Evolutionary conservation across 2,329 filamentous ascomycete genomes (phyloP), one percentile per base, ranked within the genome.

Genomic region (Gyromitra esculenta): DNA sequence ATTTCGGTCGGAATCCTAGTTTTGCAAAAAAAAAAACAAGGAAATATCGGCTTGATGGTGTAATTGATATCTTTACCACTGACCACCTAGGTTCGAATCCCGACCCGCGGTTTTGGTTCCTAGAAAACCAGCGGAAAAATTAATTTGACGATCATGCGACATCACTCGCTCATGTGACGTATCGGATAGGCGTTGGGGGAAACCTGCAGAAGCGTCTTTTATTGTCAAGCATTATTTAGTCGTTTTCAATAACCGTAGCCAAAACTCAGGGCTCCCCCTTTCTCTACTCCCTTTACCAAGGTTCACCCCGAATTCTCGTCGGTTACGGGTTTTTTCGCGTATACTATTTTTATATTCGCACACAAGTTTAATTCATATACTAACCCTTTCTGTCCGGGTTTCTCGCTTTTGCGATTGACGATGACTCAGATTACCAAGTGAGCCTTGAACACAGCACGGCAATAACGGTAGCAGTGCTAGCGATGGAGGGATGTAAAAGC

Each of bases 141-240:
- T 41, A 41, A 59, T 62, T 60, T 69, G 9, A 3, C 13, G 25
- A 70, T 62, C 67, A 70, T 48, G 18, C 9, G 8, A 52, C 37
- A 9, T 70, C 56, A 70, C 67, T 70, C 56, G 45, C 35, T 54
- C 31, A 54, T 54, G 43, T 35, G 43, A 69, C 54, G 11, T 25
- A 11, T 9, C 63, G 1, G 35, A 39, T 45, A 45, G 11, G 43
- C 43, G 11, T 45, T 45, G 11, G 15, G 43, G 11, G 15, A 45
- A 45, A 11, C 5, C 43, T 45, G 9, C 2, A 4, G 25, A 31
- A 31, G 25, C 25, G 25, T 31, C 4, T 31, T 31, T 31, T 52
- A 21, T 21, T 56, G 31, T 35, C 52, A 9, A 56, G 11, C 18
- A 56, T 11, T 11, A 56, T 4, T 15, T 15, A 35, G 18, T 13